Evolutionary conservation across 2,329 filamentous ascomycete genomes (phyloP).

Genomic region (Calonectria pseudoturangicola): DNA sequence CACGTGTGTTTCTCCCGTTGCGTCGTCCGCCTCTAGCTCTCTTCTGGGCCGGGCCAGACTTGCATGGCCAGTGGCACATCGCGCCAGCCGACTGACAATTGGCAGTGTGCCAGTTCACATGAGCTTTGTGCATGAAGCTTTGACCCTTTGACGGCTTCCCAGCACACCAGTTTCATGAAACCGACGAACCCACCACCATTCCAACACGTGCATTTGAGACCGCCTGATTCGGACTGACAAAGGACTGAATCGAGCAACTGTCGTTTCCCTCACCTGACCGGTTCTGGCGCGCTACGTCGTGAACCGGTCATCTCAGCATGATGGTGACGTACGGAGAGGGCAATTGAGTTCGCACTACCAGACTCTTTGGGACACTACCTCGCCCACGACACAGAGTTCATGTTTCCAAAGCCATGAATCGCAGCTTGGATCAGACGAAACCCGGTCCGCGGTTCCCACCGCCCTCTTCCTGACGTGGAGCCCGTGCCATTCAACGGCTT

Average conservation of each 20-base stretch:
- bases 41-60: slow-evolving; percentile 21
- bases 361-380: slow-evolving; percentile 19
- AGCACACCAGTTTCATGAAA: slow-evolving; percentile 32
- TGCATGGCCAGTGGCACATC: slow-evolving; percentile 25
- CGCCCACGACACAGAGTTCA: slow-evolving; percentile 1
- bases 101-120: slow-evolving; percentile 36
- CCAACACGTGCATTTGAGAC: slow-evolving; percentile 44
- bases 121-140: slow-evolving; percentile 35
- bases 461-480: slow-evolving; percentile 10
- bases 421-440: slow-evolving; percentile 14
- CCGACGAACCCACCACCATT: slow-evolving; percentile 43
- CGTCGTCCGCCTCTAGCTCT: slow-evolving; percentile 35
- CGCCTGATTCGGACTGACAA: slow-evolving; percentile 32
- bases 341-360: slow-evolving; percentile 37
- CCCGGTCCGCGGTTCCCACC: background rate
- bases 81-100: slow-evolving; percentile 34
- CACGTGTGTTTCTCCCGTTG: slow-evolving; percentile 46
- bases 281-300: slow-evolving; percentile 26
- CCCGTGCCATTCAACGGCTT: slow-evolving; percentile 23
- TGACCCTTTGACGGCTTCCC: slow-evolving; percentile 20
- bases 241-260: slow-evolving; percentile 28
- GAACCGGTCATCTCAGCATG: slow-evolving; percentile 20
- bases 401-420: slow-evolving; percentile 16
- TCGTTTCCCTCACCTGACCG: slow-evolving; percentile 36
- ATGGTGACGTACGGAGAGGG: slow-evolving; percentile 13